Evolutionary conservation across 805 yeast species (phyloP), one percentile per base, ranked within the genome.

Genomic region (Candida andamanensis): DNA sequence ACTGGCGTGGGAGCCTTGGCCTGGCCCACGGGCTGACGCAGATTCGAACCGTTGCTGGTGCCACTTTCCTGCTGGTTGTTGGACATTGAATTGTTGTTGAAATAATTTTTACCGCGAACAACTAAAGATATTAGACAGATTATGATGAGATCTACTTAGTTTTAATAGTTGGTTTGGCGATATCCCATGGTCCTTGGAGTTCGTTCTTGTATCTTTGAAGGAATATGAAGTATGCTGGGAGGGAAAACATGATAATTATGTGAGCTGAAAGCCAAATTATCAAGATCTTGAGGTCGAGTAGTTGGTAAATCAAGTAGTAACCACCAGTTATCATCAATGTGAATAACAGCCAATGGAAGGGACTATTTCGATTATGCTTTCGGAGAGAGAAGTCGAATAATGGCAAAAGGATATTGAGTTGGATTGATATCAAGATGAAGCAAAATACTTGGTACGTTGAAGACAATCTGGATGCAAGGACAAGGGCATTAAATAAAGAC

Each of bases 171-270:
- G 95, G 95, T 49, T 73, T 77, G 5, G 95, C 95, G 1, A 82
- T 76, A 52, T 85, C 95, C 95, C 95, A 85, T 1, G 95, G 95
- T 0, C 95, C 95, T 53, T 83, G 89, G 32, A 85, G 62, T 53
- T 85, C 95, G 50, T 78, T 84, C 54, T 85, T 85, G 52, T 85
- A 85, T 53, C 75, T 73, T 49, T 85, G 95, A 24, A 86, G 59
- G 18, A 68, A 69, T 29, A 85, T 56, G 45, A 85, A 80, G 58
- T 85, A 80, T 30, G 69, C 66, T 2, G 95, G 95, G 15, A 85
- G 69, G 2, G 74, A 60, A 6, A 81, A 56, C 2, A 67, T 54
- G 1, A 84, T 70, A 24, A 63, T 48, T 0, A 66, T 43, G 35
- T 77, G 77, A 5, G 72, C 48, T 1, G 58, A 31, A 2, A 69